phyloP scores from a whole-genome alignment of 2,329 filamentous ascomycete genomes.

The Dactylonectria macrodidyma region DNA sequence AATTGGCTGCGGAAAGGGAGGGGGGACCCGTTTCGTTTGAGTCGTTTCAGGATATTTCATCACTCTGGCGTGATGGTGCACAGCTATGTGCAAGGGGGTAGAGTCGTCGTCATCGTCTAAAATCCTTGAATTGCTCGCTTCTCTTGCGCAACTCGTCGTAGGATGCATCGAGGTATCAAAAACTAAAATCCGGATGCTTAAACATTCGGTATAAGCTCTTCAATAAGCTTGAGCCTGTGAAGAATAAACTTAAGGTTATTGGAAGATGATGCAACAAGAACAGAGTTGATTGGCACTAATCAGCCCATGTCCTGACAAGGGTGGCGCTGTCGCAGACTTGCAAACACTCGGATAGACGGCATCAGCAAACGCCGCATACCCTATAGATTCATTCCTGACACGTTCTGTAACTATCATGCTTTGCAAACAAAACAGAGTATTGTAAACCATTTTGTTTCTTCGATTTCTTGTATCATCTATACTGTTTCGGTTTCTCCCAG shows the following conservation, averaged over 20 bases:
- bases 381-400: slow-evolving; percentile 8
- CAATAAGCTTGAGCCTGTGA: slow-evolving; percentile 18
- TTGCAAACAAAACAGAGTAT: no score
- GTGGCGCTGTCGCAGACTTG: slow-evolving; percentile 8
- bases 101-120: not conserved
- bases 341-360: not conserved
- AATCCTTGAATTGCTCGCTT: not conserved
- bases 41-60: slow-evolving; percentile 14
- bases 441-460: no score
- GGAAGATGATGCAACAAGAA: not conserved
- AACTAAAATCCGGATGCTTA: slow-evolving; percentile 18
- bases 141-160: not conserved
- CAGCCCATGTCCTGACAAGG: slow-evolving; percentile 10
- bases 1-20: not conserved
- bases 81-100: not conserved
- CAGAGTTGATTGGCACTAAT: slow-evolving; percentile 12
- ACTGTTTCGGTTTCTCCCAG: no score
- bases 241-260: slow-evolving; percentile 21
- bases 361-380: not conserved
- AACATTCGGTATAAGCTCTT: slow-evolving; percentile 16
- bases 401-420: no score
- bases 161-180: not conserved
- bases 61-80: slow-evolving; percentile 15
- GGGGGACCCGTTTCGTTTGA: slow-evolving; percentile 20
- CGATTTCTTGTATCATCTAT: no score